Evolutionary conservation across 2,329 filamentous ascomycete species (phyloP).

Genomic region (Cladophialophora exuberans): DNA sequence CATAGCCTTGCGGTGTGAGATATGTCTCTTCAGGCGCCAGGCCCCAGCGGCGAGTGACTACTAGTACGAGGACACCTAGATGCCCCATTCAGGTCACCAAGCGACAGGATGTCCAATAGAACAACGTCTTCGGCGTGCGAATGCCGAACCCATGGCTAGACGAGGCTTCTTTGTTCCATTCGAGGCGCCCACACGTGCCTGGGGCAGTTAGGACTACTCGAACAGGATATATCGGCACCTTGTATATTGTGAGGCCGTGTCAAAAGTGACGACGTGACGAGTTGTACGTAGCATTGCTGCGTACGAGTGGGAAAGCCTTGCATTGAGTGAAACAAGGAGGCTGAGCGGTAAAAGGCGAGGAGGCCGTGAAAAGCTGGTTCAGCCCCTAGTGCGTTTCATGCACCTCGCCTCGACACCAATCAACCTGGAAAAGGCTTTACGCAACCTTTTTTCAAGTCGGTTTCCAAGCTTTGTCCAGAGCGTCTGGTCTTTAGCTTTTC

Average conservation of each 20-base stretch:
- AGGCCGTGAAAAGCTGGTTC: slow-evolving; percentile 2
- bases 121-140: slow-evolving; percentile 7
- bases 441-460: slow-evolving; percentile 1
- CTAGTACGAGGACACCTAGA: neutral
- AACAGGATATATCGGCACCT: too few species aligned
- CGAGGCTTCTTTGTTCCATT: neutral
- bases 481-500: slow-evolving; percentile 18
- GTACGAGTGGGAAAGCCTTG: slow-evolving; percentile 22
- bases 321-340: slow-evolving; percentile 28
- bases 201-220: neutral
- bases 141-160: neutral
- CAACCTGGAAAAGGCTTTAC: slow-evolving; percentile 14
- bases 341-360: slow-evolving; percentile 20
- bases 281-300: slow-evolving; percentile 1
- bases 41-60: neutral
- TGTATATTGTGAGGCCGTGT: too few species aligned
- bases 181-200: slow-evolving; percentile 15
- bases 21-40: slow-evolving; percentile 1
- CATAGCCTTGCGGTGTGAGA: neutral
- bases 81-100: neutral
- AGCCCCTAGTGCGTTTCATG: slow-evolving; percentile 28
- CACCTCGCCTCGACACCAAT: slow-evolving; percentile 21
- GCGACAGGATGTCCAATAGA: slow-evolving; percentile 1
- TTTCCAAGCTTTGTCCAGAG: slow-evolving; percentile 10
- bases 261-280: too few species aligned